These are phyloP conservation scores for Daldinia sp. DNA, from an alignment of 2,329 filamentous ascomycete genomes.

Conservation along the genomic window DNA sequence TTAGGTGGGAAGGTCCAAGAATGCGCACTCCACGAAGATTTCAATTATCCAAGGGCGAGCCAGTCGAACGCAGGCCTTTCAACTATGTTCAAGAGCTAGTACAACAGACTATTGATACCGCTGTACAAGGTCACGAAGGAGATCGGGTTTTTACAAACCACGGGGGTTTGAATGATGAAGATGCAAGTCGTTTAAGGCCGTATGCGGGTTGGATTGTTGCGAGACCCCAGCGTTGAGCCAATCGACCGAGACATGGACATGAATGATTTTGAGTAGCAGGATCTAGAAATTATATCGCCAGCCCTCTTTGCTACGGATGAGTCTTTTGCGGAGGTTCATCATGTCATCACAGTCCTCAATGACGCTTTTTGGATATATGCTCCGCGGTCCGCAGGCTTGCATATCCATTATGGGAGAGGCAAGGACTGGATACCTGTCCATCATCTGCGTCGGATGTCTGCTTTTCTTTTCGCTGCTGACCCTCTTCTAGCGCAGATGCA, in stretches of 20 bases:
- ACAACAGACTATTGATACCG: neutral
- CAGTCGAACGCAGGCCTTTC: neutral
- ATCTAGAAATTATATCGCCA: slow-evolving; percentile 40
- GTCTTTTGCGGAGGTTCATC: slow-evolving; percentile 40
- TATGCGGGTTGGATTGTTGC: slow-evolving; percentile 19
- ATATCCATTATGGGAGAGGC: slow-evolving; percentile 44
- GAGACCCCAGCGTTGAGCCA: neutral
- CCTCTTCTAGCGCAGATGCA: slow-evolving; percentile 44
- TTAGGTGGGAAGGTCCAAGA: neutral
- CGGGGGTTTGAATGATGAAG: neutral
- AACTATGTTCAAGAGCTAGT: neutral
- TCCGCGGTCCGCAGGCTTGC: slow-evolving; percentile 28
- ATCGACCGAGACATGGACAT: neutral
- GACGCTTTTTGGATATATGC: slow-evolving; percentile 36
- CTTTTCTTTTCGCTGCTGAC: slow-evolving; percentile 43
- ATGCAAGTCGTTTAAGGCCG: slow-evolving; percentile 7
- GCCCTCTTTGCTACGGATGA: slow-evolving; percentile 39
- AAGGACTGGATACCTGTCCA: slow-evolving; percentile 33
- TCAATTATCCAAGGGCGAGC: slow-evolving; percentile 1
- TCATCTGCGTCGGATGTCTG: slow-evolving; percentile 39
- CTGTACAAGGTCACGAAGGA: slow-evolving; percentile 10
- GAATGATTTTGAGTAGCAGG: slow-evolving; percentile 10
- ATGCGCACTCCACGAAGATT: slow-evolving; percentile 24
- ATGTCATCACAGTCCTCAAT: slow-evolving; percentile 17
- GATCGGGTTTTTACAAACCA: slow-evolving; percentile 19